Evolutionary conservation across 129 eudicot species (phyloP), one percentile per base, ranked within the genome.

Genomic region (Centrapalus pauciflorus): DNA sequence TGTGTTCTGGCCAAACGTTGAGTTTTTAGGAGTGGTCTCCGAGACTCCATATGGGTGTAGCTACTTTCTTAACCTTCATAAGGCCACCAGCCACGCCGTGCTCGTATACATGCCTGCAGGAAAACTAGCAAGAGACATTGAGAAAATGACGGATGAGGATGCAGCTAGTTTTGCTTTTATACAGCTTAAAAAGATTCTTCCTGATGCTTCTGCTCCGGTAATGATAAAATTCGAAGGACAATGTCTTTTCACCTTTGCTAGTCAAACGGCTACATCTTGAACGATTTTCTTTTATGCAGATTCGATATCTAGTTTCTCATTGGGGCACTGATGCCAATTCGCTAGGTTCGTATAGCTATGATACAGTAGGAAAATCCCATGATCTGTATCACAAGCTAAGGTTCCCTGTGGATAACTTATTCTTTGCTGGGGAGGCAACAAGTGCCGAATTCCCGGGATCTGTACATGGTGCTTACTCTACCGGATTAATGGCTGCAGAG

Each of bases 81-180:
- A 94, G 79, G 99, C 99, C 51, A 94, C 97, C 0, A 94, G 99
- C 48, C 97, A 89, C 50, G 25, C 88, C 7, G 99, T 89, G 41
- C 97, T 93, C 20, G 97, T 94, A 34, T 94, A 94, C 67, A 94
- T 94, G 99, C 99, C 97, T 40, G 97, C 99, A 0, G 99, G 99
- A 35, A 77, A 94, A 64, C 76, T 94, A 57, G 99, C 99, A 7
- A 81, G 75, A 64, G 97, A 94, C 74, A 82, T 89, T 23, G 86
- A 86, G 82, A 86, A 87, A 76, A 76, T 94, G 90, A 78, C 99
- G 0, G 95, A 94, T 67, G 98, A 93, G 70, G 81, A 74, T 62
- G 99, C 97, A 16, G 90, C 97, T n/a, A 64, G 76, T 77, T 94
- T 82, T 77, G 97, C 99, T 28, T 86, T 86, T 64, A 57, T 33